Base-by-base conservation (phyloP, 2,329 filamentous ascomycete species). In the Cercospora sp. region DNA sequence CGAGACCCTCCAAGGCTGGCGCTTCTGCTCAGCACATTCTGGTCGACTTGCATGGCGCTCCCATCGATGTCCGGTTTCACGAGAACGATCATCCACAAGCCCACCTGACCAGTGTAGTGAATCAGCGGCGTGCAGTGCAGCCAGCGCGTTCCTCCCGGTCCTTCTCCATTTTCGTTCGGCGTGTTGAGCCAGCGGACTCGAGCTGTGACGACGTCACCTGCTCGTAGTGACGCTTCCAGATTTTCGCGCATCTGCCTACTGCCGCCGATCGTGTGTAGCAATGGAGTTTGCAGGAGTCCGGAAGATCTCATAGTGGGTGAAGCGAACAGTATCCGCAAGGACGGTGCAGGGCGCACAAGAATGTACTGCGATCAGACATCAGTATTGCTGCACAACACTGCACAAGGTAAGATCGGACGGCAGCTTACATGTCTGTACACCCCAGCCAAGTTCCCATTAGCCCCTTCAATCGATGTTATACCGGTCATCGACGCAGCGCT, bases 61-160 rank as follows among this genome's bases (percentile, higher is more conserved):
- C 58, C 63, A 51, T 69, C 67, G 23, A 42, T 61, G 12, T 68
- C 60, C 31, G 69, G 69, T 30, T 61, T 59, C 3, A 70, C 61
- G 3, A 70, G 33, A 9, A 70, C 62, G n/a, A 70, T 60, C 69
- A 70, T 70, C 69, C 69, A 70, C n/a, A 70, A 53, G 13, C 69
- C 69, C 16, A 93, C 87, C 2, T 85, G 81, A 1, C 89, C 88
- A 12, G 64, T 64, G 31, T 67, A 57, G 53, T 69, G 67, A 13
- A 67, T 61, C 26, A 69, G 23, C 7, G 67, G 67, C 33, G 67
- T 69, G 9, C 64, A 69, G 31, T 69, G 67, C 28, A 69, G 58
- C 64, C 64, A 69, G 13, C 64, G 28, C 12, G 57, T 64, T 18
- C 10, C 23, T 10, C 60, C 53, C 9, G 61, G 53, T 5, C 67